Conservation (phyloP, 2,329 filamentous ascomycete genomes). For the Fusarium vanettenii region DNA sequence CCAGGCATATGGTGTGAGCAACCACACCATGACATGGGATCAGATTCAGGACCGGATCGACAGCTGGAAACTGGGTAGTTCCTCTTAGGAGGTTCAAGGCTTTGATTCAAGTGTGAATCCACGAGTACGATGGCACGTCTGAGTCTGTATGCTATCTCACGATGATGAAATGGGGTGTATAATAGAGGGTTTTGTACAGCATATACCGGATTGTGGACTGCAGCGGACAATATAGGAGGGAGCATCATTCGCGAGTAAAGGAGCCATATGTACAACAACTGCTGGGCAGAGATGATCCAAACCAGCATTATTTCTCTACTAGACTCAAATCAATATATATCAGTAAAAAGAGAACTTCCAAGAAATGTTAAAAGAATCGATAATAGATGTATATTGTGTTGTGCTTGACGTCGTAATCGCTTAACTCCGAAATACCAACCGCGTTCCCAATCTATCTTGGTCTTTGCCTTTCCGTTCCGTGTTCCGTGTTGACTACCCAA, state of each 20-base stretch:
- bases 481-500: background rate
- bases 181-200: slow-evolving; percentile 37
- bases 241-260: slow-evolving; percentile 28
- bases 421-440: slow-evolving; percentile 19
- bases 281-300: background rate
- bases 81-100: slow-evolving; percentile 32
- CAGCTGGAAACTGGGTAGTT: slow-evolving; percentile 82
- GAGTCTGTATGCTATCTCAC: background rate
- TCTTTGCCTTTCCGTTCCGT: slow-evolving; percentile 1
- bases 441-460: slow-evolving; percentile 19
- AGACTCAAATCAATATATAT: slow-evolving; percentile 29
- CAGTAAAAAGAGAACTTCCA: background rate
- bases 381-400: slow-evolving; percentile 13
- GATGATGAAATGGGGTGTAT: slow-evolving; percentile 34
- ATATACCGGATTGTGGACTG: slow-evolving; percentile 24
- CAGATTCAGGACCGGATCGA: slow-evolving; percentile 90
- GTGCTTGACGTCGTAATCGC: slow-evolving; percentile 9
- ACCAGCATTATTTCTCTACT: slow-evolving; percentile 30
- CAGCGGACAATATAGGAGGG: slow-evolving; percentile 15
- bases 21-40: slow-evolving; percentile 81
- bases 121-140: background rate
- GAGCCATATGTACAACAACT: slow-evolving; percentile 30
- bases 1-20: slow-evolving; percentile 75
- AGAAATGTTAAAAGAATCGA: background rate
- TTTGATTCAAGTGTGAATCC: background rate